Percentiles rank a stretch among this genome's conserved stretches.
Conservation (phyloP, 352 stramenopile species). For the Nothophytophthora sp. region DNA sequence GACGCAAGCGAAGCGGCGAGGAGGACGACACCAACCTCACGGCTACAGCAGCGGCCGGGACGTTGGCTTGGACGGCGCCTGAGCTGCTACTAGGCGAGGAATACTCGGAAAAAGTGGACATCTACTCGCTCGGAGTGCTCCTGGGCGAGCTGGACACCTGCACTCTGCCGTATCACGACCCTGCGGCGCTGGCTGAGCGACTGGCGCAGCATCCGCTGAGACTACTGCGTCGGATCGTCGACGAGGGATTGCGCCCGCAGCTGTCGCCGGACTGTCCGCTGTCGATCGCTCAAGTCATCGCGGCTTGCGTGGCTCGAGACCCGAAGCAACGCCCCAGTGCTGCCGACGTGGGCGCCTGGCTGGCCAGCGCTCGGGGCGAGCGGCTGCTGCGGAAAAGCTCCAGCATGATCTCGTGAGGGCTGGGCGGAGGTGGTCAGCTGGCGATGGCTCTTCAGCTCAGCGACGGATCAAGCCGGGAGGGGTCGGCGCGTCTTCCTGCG, state of each 20-base stretch:
- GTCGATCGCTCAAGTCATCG: constrained; percentile 59
- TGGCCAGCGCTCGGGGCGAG: constrained; percentile 34
- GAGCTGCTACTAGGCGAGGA: constrained; percentile 64
- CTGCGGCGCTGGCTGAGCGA: constrained; percentile 34
- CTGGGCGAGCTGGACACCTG: constrained; percentile 77
- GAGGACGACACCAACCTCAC: constrained; percentile 47
- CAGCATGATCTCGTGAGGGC: constrained; percentile 16
- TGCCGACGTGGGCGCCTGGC: constrained; percentile 41
- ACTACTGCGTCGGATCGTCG: constrained; percentile 59
- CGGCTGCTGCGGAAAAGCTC: constrained; percentile 38
- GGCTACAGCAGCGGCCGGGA: constrained; percentile 47
- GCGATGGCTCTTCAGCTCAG: background rate
- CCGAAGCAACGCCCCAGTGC: constrained; percentile 50
- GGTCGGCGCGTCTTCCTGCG: background rate
- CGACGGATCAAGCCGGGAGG: no score
- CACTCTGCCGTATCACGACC: constrained; percentile 68
- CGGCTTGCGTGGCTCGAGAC: constrained; percentile 52
- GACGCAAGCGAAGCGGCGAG: constrained; percentile 46
- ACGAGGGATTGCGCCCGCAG: constrained; percentile 59
- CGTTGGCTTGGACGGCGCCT: constrained; percentile 66
- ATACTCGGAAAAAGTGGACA: constrained; percentile 77
- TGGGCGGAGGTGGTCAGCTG: background rate
- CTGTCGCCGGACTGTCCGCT: constrained; percentile 56
- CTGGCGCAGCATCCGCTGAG: constrained; percentile 55
- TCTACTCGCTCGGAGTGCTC: constrained; percentile 81